Conservation (phyloP, 805 yeast genomes). For the Brettanomyces sp. region DNA sequence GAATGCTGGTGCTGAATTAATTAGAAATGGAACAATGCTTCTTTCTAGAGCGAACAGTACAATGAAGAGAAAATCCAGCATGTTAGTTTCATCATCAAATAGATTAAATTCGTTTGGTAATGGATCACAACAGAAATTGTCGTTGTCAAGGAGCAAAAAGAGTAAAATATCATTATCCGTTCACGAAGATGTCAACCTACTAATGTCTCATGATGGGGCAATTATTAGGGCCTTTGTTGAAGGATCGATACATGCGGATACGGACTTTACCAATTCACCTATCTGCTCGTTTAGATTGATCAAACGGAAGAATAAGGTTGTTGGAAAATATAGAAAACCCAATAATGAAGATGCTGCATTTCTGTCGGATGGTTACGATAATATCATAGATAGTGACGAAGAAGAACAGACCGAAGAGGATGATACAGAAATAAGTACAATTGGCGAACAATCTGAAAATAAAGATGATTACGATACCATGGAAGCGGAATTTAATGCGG, state of each 20-base stretch:
- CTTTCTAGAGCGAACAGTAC: background rate
- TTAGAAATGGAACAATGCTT: background rate
- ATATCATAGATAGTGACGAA: slow-evolving; percentile 12
- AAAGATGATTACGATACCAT: background rate
- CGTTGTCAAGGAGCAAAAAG: slow-evolving; percentile 48
- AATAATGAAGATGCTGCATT: background rate
- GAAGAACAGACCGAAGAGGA: background rate
- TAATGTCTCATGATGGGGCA: slow-evolving; percentile 57
- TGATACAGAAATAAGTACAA: background rate
- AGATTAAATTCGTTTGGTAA: background rate
- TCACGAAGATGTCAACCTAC: slow-evolving; percentile 61
- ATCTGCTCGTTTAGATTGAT: slow-evolving; percentile 69
- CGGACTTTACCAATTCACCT: slow-evolving; percentile 77
- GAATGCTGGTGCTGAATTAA: background rate
- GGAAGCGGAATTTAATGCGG: background rate
- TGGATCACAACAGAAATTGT: slow-evolving; percentile 3
- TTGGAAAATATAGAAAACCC: background rate
- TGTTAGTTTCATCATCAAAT: background rate
- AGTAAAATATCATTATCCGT: slow-evolving; percentile 76
- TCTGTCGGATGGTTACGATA: slow-evolving; percentile 1
- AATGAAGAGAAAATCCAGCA: background rate
- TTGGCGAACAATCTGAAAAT: background rate
- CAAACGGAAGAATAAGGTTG: background rate
- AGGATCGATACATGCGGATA: slow-evolving; percentile 62
- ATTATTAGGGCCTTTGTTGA: slow-evolving; percentile 64